Evolutionary conservation across 164 flowering plant species (phyloP).

Genomic region (Kingdonia uniflora): DNA sequence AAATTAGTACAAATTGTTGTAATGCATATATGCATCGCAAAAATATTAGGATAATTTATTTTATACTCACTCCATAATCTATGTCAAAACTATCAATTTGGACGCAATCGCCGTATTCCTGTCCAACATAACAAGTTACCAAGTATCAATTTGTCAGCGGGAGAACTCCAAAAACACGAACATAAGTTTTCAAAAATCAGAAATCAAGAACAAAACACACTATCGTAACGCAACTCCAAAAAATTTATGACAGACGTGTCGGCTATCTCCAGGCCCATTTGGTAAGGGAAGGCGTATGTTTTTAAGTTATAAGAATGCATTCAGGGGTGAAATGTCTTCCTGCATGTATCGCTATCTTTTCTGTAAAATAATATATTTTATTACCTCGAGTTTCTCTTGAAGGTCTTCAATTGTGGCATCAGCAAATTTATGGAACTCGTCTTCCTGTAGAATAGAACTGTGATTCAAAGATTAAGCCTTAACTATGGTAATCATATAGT

Average conservation of each 20-base stretch:
- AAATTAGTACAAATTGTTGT: conserved; percentile 1
- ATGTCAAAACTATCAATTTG: conserved; percentile 86
- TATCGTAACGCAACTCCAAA: no score
- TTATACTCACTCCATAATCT: conserved; percentile 73
- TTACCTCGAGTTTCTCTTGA: conserved; percentile 83
- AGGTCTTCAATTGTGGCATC: conserved; percentile 67
- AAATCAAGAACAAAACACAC: no score
- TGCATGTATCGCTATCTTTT: no score
- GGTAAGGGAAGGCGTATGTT: no score
- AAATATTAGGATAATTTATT: neutral
- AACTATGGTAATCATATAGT: neutral
- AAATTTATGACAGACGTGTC: no score
- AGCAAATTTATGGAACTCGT: conserved; percentile 64
- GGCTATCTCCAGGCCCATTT: no score
- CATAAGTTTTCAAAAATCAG: no score
- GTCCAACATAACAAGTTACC: no score
- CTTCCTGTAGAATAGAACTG: conserved; percentile 75
- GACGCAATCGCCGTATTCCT: conserved; percentile 90
- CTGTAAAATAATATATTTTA: neutral
- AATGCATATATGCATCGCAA: neutral
- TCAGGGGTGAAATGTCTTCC: no score
- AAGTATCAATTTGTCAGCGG: no score
- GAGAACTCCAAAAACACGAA: no score
- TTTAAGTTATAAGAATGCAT: no score
- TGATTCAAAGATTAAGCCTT: neutral